Evolutionary conservation across 352 stramenopile genomes (phyloP), one percentile per base, ranked within the genome.

Genomic region (Albugo candida): DNA sequence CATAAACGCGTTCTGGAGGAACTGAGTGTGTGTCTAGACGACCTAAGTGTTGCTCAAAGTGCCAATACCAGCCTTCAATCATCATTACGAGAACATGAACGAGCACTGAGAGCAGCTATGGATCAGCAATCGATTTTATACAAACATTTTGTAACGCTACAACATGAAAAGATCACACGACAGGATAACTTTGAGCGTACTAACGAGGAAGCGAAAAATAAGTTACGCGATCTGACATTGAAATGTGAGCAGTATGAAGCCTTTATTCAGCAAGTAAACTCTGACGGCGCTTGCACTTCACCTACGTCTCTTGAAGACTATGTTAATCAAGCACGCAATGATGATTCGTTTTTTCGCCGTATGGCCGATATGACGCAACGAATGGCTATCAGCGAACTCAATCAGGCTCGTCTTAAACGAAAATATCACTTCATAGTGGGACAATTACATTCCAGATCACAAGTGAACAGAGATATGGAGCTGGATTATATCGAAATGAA

Each of bases 401-500:
- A 91, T 41, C 71, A 89, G 50, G 59, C 72, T 13, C 63, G 67
- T 16, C 61, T 87, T 8, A 82, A 83, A 24, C 63, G 84, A 11
- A 63, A 81, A 44, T 69, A 67, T 35, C 46, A 65, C n/a, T 52
- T 77, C 12, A 48, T 88, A 12, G 50, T 79, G 31, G 56, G 52
- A 11, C 60, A 84, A 40, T 63, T 77, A 41, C 51, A 46, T 4
- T 61, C 49, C 11, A 61, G 59, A 16, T 54, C 57, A 2, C 40
- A 62, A 0, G 63, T 59, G 11, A 65, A 63, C 10, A 48, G 51
- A 5, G 44, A 67, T 16, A 41, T 84, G 4, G 64, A 92, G 44
- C 46, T 58, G 19, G 79, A 94, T 43, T 84, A 86, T 63, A 58
- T 91, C 4, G 79, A 95, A 42, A 83, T 93, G 63, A 80, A 95